Conservation (phyloP, 345 rosid species). For the Passiflora organensis region DNA sequence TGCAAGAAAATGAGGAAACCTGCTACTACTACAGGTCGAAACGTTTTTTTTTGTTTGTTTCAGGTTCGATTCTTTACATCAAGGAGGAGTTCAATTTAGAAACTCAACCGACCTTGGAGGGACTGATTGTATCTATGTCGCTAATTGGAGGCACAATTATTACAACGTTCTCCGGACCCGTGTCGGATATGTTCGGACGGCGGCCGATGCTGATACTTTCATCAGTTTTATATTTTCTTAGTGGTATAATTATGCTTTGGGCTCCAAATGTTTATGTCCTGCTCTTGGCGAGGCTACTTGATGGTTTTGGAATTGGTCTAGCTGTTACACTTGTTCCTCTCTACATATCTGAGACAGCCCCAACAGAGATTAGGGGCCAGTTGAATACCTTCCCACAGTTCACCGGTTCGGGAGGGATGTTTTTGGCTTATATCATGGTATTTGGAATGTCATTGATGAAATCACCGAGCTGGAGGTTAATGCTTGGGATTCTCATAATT, state of each 20-base stretch:
- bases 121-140: conserved; percentile 39
- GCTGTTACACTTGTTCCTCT: conserved; percentile 44
- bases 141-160: conserved; percentile 39
- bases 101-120: conserved; percentile 36
- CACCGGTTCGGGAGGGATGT: conserved; percentile 43
- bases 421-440: conserved; percentile 35
- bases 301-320: conserved; percentile 41
- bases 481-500: conserved; percentile 44
- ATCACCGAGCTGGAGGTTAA: conserved; percentile 42
- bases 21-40: neutral
- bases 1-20: neutral
- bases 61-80: conserved; percentile 41
- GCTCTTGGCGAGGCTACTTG: conserved; percentile 32
- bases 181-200: conserved; percentile 31
- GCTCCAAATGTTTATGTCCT: conserved; percentile 41
- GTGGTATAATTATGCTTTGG: conserved; percentile 43
- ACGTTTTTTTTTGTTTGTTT: neutral
- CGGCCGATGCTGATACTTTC: conserved; percentile 41
- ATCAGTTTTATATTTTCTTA: conserved; percentile 28
- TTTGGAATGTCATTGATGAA: conserved; percentile 37
- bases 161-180: conserved; percentile 36
- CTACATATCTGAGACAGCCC: conserved; percentile 45
- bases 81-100: conserved; percentile 38
- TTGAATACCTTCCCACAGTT: conserved; percentile 45
- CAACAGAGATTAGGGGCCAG: conserved; percentile 39